phyloP scores from a whole-genome alignment of 2,329 filamentous ascomycete species.

The Colletotrichum chlorophyti region DNA sequence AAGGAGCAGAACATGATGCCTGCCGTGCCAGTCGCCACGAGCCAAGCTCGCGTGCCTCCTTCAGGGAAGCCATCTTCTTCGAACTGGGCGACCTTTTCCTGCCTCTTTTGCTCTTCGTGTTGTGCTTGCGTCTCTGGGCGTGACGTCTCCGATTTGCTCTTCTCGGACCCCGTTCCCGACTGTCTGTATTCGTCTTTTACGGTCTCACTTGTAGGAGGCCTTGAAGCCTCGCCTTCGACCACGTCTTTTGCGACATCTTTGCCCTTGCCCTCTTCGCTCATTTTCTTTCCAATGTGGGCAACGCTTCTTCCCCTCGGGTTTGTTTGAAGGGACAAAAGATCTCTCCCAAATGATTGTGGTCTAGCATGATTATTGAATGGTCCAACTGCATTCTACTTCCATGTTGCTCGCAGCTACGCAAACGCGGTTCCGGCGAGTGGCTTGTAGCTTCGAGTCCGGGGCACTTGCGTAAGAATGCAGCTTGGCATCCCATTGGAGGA shows the following conservation, averaged over 20 bases:
- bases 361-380: neutral
- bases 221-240: neutral
- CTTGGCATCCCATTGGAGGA: neutral
- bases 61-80: constrained; percentile 33
- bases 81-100: constrained; percentile 1
- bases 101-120: neutral
- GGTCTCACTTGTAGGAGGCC: neutral
- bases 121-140: neutral
- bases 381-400: neutral
- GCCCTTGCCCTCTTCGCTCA: neutral
- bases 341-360: too few relatives aligned
- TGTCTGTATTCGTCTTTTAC: neutral
- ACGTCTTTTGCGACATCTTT: neutral
- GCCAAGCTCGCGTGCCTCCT: constrained; percentile 46
- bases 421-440: neutral
- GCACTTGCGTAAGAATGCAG: neutral
- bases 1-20: constrained; percentile 40
- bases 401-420: neutral
- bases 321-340: neutral
- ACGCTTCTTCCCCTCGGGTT: neutral
- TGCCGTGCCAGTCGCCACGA: constrained; percentile 44
- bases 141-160: neutral
- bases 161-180: neutral
- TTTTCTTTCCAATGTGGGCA: too few relatives aligned
- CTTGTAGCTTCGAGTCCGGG: neutral